Evolutionary conservation across 306 rosid genomes (phyloP).

Genomic region (Alnus rubra): DNA sequence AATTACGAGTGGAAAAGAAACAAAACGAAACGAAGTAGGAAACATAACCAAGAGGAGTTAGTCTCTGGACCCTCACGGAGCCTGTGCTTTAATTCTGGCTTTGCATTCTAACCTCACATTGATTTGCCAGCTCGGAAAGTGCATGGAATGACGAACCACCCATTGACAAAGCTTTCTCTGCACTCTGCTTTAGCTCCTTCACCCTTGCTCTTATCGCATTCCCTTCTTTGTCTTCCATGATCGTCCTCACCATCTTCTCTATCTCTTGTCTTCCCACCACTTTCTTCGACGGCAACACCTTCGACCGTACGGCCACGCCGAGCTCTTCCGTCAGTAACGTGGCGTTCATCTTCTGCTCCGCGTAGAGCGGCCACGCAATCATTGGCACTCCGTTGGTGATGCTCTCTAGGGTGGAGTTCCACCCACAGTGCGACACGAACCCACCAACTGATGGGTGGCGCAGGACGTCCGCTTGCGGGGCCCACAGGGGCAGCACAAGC

Average conservation of each 20-base stretch:
- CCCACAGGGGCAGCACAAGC: conserved; percentile 34
- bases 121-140: not conserved
- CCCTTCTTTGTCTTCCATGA: conserved; percentile 23
- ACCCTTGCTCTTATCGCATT: conserved; percentile 20
- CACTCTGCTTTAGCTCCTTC: conserved; percentile 25
- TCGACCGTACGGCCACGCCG: conserved; percentile 32
- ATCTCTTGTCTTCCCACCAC: conserved; percentile 46
- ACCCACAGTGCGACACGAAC: conserved; percentile 51
- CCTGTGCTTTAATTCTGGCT: not conserved
- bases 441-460: conserved; percentile 47
- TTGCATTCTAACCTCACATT: not conserved
- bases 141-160: conserved; percentile 40
- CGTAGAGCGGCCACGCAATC: conserved; percentile 60
- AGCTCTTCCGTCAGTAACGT: conserved; percentile 44
- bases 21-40: too few relatives aligned
- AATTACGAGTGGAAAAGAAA: too few relatives aligned
- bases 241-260: conserved; percentile 30
- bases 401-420: conserved; percentile 56
- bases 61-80: too few relatives aligned
- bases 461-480: conserved; percentile 42
- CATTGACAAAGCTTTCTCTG: not conserved
- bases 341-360: conserved; percentile 64
- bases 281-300: conserved; percentile 30
- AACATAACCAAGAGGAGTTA: too few relatives aligned
- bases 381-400: conserved; percentile 46